These are phyloP conservation scores for Epichloe uncinata DNA, from an alignment of 2,329 filamentous ascomycete genomes.

Conservation along the genomic window DNA sequence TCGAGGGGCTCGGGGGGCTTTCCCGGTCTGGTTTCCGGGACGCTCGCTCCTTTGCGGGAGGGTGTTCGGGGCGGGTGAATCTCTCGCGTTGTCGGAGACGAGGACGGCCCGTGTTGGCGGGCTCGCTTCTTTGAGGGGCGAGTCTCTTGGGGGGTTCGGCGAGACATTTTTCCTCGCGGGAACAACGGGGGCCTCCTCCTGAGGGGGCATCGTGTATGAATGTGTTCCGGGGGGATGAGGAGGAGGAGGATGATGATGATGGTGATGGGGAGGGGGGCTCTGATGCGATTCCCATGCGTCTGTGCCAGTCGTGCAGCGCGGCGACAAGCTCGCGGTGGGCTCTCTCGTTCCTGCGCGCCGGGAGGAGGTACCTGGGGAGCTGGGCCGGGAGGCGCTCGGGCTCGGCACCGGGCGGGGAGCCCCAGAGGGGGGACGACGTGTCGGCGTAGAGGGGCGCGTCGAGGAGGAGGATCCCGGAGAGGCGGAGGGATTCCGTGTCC, in stretches of 20 bases:
- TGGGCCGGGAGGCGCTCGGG: constrained; percentile 68
- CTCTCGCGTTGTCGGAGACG: background rate
- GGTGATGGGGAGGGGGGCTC: background rate
- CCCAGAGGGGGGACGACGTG: too few species aligned
- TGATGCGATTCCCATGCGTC: constrained; percentile 7
- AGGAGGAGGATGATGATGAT: too few species aligned
- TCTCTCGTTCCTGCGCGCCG: constrained; percentile 40
- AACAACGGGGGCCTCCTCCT: background rate
- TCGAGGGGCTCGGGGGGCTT: too few species aligned
- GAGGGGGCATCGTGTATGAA: constrained; percentile 1
- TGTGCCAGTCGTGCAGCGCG: constrained; percentile 36
- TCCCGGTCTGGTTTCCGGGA: too few species aligned
- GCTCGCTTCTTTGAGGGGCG: too few species aligned
- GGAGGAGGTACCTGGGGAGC: constrained; percentile 60
- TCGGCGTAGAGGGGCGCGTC: constrained; percentile 51
- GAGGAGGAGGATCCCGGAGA: constrained; percentile 54
- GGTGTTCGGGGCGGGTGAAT: background rate
- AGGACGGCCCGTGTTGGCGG: background rate
- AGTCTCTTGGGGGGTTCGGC: background rate
- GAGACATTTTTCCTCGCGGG: background rate
- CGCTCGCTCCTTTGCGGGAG: too few species aligned
- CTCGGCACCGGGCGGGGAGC: constrained; percentile 45
- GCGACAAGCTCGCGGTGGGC: constrained; percentile 47
- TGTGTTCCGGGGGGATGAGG: background rate
- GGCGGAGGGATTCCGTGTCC: constrained; percentile 56